phyloP scores from a whole-genome alignment of 495 filamentous ascomycete genomes.

The Astrothelium subdiscretum region DNA sequence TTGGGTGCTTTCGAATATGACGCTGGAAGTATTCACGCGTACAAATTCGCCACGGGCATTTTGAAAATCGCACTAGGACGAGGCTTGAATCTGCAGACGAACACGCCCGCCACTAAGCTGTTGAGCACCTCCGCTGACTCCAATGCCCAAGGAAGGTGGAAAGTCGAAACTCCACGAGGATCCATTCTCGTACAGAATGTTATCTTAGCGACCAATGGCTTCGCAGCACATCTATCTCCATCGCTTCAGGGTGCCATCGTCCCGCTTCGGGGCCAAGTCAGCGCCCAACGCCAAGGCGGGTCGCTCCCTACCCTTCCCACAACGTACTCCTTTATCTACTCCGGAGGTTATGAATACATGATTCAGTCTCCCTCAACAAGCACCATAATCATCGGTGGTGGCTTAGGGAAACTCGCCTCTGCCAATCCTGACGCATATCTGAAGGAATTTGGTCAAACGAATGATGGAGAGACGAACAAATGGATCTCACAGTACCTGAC shows the following conservation, averaged over 20 bases:
- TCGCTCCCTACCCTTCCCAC: slow-evolving; percentile 34
- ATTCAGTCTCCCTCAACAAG: slow-evolving; percentile 42
- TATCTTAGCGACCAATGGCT: slow-evolving; percentile 63
- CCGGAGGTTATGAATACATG: slow-evolving; percentile 54
- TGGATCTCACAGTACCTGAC: slow-evolving; percentile 42
- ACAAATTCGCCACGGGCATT: slow-evolving; percentile 51
- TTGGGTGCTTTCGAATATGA: slow-evolving; percentile 45
- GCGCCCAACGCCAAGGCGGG: slow-evolving; percentile 45
- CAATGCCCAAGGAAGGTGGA: slow-evolving; percentile 22
- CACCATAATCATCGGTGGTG: slow-evolving; percentile 56
- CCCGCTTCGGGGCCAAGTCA: slow-evolving; percentile 57
- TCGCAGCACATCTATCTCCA: slow-evolving; percentile 47
- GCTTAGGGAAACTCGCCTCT: slow-evolving; percentile 35
- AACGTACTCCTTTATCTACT: slow-evolving; percentile 54
- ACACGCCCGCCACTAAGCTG: slow-evolving; percentile 37
- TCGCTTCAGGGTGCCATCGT: slow-evolving; percentile 50
- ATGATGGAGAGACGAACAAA: slow-evolving; percentile 46
- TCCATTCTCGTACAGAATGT: slow-evolving; percentile 41
- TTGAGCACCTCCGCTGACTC: not conserved
- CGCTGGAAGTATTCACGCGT: slow-evolving; percentile 53
- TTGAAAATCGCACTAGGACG: slow-evolving; percentile 39
- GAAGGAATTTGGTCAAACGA: slow-evolving; percentile 38
- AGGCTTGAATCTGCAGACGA: slow-evolving; percentile 51
- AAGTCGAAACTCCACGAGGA: slow-evolving; percentile 43
- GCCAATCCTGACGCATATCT: slow-evolving; percentile 27